phyloP scores from a whole-genome alignment of 768 basidiomycete species.

The Botryobasidium botryosum region DNA sequence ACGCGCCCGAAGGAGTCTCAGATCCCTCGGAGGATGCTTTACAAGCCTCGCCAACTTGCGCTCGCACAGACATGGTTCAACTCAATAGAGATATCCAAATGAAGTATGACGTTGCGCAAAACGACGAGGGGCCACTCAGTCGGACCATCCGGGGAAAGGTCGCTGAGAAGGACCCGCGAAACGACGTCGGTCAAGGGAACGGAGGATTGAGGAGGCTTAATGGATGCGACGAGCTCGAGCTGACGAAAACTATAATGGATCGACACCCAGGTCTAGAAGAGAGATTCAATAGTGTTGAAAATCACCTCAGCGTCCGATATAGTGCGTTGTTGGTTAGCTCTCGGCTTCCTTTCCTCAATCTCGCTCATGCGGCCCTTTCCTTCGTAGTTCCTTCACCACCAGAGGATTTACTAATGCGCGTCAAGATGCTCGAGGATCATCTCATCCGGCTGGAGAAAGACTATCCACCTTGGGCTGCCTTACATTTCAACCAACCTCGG shows the following conservation, averaged over 20 bases:
- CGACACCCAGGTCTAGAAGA: constrained; percentile 45
- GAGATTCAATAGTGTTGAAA: constrained; percentile 48
- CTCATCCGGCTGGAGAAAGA: constrained; percentile 61
- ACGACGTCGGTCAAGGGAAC: constrained; percentile 29
- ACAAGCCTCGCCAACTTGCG: constrained; percentile 34
- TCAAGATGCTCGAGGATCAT: constrained; percentile 62
- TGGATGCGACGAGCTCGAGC: constrained; percentile 9
- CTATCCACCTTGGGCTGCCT: constrained; percentile 73
- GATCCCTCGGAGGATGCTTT: constrained; percentile 17
- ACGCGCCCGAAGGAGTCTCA: constrained; percentile 20
- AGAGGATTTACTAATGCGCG: constrained; percentile 40
- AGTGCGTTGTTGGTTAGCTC: constrained; percentile 28
- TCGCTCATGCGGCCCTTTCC: background rate
- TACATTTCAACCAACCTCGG: constrained; percentile 77
- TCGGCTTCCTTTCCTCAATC: too few relatives aligned
- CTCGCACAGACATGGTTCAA: constrained; percentile 52
- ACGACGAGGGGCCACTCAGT: constrained; percentile 58
- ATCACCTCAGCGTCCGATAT: constrained; percentile 56
- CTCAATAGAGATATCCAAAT: constrained; percentile 63
- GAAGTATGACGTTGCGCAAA: constrained; percentile 78
- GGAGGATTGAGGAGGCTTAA: constrained; percentile 31
- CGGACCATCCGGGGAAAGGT: constrained; percentile 31
- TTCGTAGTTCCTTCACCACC: constrained; percentile 52
- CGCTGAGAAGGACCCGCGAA: constrained; percentile 3
- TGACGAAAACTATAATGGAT: constrained; percentile 24